Percentiles rank a stretch among this genome's conserved stretches.
These are phyloP conservation scores for Musa beccarii DNA, from an alignment of 176 grass and related monocot genomes.

Conservation along the genomic window DNA sequence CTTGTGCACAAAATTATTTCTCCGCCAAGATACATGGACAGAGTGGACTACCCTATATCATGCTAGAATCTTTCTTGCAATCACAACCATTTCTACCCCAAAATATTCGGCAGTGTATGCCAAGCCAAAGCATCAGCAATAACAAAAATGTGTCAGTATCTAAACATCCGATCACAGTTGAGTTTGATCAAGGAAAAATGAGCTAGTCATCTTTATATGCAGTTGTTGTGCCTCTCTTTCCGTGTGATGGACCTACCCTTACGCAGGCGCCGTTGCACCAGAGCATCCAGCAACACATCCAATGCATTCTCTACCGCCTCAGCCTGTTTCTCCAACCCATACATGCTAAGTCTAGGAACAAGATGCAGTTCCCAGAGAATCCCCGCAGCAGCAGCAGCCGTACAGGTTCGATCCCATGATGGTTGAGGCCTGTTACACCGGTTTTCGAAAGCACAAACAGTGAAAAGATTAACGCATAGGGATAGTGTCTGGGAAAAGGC, in stretches of 20 bases:
- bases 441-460: conserved; percentile 2
- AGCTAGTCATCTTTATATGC: conserved; percentile 29
- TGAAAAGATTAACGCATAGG: background rate
- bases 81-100: background rate
- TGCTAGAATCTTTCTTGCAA: background rate
- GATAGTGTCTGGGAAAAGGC: background rate
- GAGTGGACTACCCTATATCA: too few relatives aligned
- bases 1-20: too few relatives aligned
- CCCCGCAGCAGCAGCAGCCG: conserved; percentile 65
- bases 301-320: conserved; percentile 52
- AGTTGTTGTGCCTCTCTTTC: conserved; percentile 63
- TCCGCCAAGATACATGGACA: too few relatives aligned
- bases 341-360: conserved; percentile 28
- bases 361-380: conserved; percentile 63
- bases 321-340: conserved; percentile 63
- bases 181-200: background rate
- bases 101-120: background rate
- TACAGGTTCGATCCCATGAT: conserved; percentile 82
- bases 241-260: conserved; percentile 66
- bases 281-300: conserved; percentile 64
- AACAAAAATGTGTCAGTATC: background rate
- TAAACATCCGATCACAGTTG: background rate
- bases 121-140: background rate
- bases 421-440: conserved; percentile 61
- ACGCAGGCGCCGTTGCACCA: conserved; percentile 52